Base-by-base conservation (phyloP, 148 eudicot genomes). In the Amaranthus palmeri region DNA sequence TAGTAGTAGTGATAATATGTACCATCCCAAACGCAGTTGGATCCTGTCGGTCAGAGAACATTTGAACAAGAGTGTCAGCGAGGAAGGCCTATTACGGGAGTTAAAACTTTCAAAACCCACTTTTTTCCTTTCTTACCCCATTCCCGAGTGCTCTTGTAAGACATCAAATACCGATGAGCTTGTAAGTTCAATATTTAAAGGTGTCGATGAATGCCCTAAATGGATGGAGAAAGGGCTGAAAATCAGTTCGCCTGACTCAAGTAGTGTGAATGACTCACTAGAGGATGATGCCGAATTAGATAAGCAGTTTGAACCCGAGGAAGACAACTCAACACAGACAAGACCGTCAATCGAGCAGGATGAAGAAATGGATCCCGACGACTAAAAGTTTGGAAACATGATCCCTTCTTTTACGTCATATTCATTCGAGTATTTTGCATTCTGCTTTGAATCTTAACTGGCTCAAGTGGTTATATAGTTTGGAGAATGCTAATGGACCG, bases 321-420 rank as follows among this genome's bases (percentile, higher is more conserved):
- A 84, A 55, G 81, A 68, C 47, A 76, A 77, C 72, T 74, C 73
- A 44, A 76, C 59, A n/a, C 72, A 67, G 12, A 71, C 84, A 1
- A 77, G 72, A 7, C 78, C 83, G 1, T 76, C 87, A 3, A n/a
- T 62, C 48, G 92, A 88, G 45, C 83, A 86, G 78, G 98, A 91
- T 66, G 97, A 88, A 72, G 96, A 89, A 82, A 88, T 91, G 98
- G 98, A 93, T 68, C 91, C 96, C 6, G 80, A 89, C 56, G 97
- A 91, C 78, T 91, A 86, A 80, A 65, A 15, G 51, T 2, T 44
- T 48, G 36, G 18, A 65, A 48, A 48, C 63, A n/a, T 51, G 62
- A 40, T 76, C 49, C 53, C 49, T 54, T 70, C 62, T 61, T 40
- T 61, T 55, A 25, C n/a, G 67, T 36, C 50, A 48, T 6, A 14